A percentile compares a stretch with the other conserved stretches of the same genome.
Evolutionary conservation across 2,329 filamentous ascomycete genomes (phyloP).

Genomic region (Aspergillus jensenii): DNA sequence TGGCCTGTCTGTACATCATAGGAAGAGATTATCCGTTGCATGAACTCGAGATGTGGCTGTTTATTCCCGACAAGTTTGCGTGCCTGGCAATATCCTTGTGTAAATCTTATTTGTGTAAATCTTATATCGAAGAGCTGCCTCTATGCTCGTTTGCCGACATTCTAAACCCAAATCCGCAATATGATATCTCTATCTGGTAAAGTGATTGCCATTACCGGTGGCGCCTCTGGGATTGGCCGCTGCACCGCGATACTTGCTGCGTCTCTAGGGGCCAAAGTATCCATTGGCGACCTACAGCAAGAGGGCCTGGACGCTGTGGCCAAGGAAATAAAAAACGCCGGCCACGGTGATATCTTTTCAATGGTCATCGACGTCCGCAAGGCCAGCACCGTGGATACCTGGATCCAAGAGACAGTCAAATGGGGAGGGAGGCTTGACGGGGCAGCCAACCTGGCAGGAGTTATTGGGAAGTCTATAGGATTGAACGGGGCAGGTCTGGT

Average conservation of each 20-base stretch:
- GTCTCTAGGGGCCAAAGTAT: background rate
- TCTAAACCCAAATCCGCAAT: background rate
- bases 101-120: too few relatives aligned
- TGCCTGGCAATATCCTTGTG: too few relatives aligned
- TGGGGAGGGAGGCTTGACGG: background rate
- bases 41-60: too few relatives aligned
- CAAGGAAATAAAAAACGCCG: background rate
- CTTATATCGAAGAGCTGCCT: too few relatives aligned
- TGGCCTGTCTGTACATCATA: too few relatives aligned
- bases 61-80: too few relatives aligned
- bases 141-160: too few relatives aligned
- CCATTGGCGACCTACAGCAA: background rate
- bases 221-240: background rate
- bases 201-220: slow-evolving; percentile 5
- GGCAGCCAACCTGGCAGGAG: background rate
- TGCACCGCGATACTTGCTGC: background rate
- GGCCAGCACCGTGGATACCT: background rate
- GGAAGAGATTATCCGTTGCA: too few relatives aligned
- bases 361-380: background rate
- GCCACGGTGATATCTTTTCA: background rate
- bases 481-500: background rate
- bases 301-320: background rate
- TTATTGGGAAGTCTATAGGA: background rate
- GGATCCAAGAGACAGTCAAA: background rate
- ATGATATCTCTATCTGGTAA: background rate